A percentile compares a stretch with the other conserved stretches of the same genome.
Conservation (phyloP, 768 basidiomycete genomes). For the Chlorophyllum brunneum region DNA sequence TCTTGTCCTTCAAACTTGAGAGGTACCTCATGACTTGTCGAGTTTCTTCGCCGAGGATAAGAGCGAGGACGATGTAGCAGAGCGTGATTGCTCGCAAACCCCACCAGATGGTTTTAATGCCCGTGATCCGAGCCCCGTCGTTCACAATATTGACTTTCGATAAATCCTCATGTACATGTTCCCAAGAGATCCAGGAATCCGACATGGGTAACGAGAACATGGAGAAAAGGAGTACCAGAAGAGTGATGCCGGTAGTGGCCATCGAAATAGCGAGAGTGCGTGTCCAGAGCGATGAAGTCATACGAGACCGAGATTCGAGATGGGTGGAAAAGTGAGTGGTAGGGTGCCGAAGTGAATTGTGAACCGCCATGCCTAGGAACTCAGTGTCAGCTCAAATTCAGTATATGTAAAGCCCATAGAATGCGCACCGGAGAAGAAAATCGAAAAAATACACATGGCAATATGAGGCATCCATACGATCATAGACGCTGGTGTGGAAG, state of each 20-base stretch:
- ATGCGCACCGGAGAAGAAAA: constrained; percentile 38
- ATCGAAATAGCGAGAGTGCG: constrained; percentile 51
- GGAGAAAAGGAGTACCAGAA: constrained; percentile 35
- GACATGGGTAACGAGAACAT: constrained; percentile 29
- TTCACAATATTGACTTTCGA: constrained; percentile 30
- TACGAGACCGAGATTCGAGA: constrained; percentile 36
- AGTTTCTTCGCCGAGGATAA: constrained; percentile 35
- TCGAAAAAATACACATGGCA: constrained; percentile 34
- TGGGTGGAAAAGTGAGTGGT: constrained; percentile 27
- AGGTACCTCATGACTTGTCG: constrained; percentile 35
- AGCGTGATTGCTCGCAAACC: constrained; percentile 34
- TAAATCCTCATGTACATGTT: constrained; percentile 39
- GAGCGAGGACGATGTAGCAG: constrained; percentile 31
- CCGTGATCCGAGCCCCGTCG: constrained; percentile 20
- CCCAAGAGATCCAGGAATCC: constrained; percentile 44
- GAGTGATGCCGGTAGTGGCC: constrained; percentile 37
- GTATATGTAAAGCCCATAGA: not conserved
- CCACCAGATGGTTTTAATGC: constrained; percentile 36
- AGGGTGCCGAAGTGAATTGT: constrained; percentile 25
- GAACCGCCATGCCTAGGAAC: constrained; percentile 31
- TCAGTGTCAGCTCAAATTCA: not conserved
- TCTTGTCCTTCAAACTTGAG: not conserved
- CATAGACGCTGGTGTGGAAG: constrained; percentile 36
- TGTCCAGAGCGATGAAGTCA: constrained; percentile 46
- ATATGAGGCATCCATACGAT: constrained; percentile 46